Evolutionary conservation across 441 rosid species (phyloP).

Genomic region (Corymbia calophylla): DNA sequence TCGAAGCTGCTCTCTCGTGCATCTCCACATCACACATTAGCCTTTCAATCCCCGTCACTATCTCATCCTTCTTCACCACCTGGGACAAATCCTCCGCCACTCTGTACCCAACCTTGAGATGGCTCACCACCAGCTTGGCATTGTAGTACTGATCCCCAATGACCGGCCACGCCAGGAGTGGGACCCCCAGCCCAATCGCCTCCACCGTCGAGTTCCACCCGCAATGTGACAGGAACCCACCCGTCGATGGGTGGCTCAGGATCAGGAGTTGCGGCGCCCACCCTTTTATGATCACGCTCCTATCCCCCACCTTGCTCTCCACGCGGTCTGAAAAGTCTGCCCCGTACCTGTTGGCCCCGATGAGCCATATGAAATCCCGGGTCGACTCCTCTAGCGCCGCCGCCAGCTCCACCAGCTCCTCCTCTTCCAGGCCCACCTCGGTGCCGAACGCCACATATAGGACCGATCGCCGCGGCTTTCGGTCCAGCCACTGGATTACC

Average conservation of each 20-base stretch:
- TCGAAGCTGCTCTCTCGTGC: slow-evolving; percentile 4
- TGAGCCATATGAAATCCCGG: slow-evolving; percentile 10
- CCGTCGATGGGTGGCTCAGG: slow-evolving; percentile 20
- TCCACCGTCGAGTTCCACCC: slow-evolving; percentile 31
- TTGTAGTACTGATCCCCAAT: slow-evolving; percentile 18
- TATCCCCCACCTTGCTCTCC: slow-evolving; percentile 11
- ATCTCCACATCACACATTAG: slow-evolving; percentile 14
- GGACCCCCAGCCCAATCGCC: slow-evolving; percentile 19
- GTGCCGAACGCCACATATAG: slow-evolving; percentile 10
- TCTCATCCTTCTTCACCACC: slow-evolving; percentile 1
- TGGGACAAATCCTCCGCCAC: slow-evolving; percentile 17
- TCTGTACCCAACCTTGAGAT: slow-evolving; percentile 13
- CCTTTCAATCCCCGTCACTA: slow-evolving; percentile 16
- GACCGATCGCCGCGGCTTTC: slow-evolving; percentile 9
- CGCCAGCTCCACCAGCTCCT: slow-evolving; percentile 4
- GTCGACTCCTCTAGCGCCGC: slow-evolving; percentile 4
- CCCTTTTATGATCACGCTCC: slow-evolving; percentile 19
- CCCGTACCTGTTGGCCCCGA: not conserved
- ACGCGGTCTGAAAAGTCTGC: slow-evolving; percentile 13
- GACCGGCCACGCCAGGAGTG: slow-evolving; percentile 21
- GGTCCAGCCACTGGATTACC: slow-evolving; percentile 19
- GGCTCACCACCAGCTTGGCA: slow-evolving; percentile 7
- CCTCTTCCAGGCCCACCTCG: slow-evolving; percentile 4
- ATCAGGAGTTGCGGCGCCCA: slow-evolving; percentile 35
- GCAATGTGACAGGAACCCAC: slow-evolving; percentile 22